Evolutionary conservation across 2,329 filamentous ascomycete genomes (phyloP).

Genomic region (Beauveria asiatica): DNA sequence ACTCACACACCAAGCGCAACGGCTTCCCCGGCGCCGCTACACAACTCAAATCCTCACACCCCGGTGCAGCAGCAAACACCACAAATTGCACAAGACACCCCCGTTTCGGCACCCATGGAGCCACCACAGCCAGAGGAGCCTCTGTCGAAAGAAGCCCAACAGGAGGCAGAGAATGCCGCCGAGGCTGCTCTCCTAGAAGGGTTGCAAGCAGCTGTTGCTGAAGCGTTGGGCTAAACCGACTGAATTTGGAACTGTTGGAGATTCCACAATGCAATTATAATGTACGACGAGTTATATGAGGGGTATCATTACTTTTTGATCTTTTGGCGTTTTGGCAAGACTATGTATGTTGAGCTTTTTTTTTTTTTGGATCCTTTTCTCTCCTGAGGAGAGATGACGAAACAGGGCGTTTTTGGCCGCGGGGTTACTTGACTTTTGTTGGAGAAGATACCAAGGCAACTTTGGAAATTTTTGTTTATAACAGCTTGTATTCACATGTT

Average conservation of each 20-base stretch:
- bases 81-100: not conserved
- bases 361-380: not conserved
- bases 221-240: constrained; percentile 12
- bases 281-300: constrained; percentile 1
- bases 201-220: constrained; percentile 27
- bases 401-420: not conserved
- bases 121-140: constrained; percentile 17
- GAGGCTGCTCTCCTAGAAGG: constrained; percentile 27
- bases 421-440: not conserved
- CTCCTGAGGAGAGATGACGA: not conserved
- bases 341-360: not conserved
- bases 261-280: not conserved
- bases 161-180: constrained; percentile 25
- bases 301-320: not conserved
- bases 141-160: constrained; percentile 16
- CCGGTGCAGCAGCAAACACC: constrained; percentile 2
- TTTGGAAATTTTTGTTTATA: not conserved
- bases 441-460: constrained; percentile 3
- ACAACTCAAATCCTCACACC: constrained; percentile 2
- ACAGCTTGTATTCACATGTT: not conserved
- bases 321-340: not conserved
- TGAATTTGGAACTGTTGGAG: not conserved
- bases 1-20: not conserved
- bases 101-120: constrained; percentile 13
- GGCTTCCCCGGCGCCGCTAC: not conserved